Evolutionary conservation across 192 early-diverging fungal species (phyloP).

Genomic region (Coemansia sp.): DNA sequence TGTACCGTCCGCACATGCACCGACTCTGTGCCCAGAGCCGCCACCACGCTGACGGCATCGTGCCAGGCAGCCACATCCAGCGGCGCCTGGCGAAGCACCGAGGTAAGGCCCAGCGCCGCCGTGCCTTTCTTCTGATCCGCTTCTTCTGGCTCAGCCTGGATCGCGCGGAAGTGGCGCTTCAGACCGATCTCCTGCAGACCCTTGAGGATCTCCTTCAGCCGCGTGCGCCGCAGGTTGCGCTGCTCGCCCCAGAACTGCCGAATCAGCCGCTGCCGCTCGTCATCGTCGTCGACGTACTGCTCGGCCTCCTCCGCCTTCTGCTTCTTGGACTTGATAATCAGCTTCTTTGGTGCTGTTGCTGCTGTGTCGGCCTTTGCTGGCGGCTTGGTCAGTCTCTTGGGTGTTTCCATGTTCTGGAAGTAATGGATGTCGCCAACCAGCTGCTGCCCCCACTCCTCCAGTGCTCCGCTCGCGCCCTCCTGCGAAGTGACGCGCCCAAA

Average conservation of each 20-base stretch:
- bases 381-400: slow-evolving; percentile 27
- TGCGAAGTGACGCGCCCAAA: neutral
- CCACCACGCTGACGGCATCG: neutral
- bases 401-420: slow-evolving; percentile 43
- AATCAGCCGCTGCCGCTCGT: slow-evolving; percentile 34
- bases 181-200: slow-evolving; percentile 37
- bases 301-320: slow-evolving; percentile 8
- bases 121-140: neutral
- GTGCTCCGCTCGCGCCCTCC: neutral
- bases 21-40: neutral
- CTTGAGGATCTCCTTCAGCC: slow-evolving; percentile 41
- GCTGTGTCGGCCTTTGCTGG: neutral
- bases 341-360: slow-evolving; percentile 10
- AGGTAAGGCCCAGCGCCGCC: slow-evolving; percentile 3
- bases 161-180: slow-evolving; percentile 18
- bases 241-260: slow-evolving; percentile 49
- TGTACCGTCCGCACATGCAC: slow-evolving; percentile 5
- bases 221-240: slow-evolving; percentile 42
- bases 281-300: slow-evolving; percentile 33
- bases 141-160: neutral
- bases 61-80: slow-evolving; percentile 23
- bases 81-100: slow-evolving; percentile 12
- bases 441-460: slow-evolving; percentile 26
- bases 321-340: slow-evolving; percentile 15
- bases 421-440: slow-evolving; percentile 33